These are phyloP conservation scores for Huntiella moniliformis DNA, from an alignment of 2,329 filamentous ascomycete species.

Conservation along the genomic window DNA sequence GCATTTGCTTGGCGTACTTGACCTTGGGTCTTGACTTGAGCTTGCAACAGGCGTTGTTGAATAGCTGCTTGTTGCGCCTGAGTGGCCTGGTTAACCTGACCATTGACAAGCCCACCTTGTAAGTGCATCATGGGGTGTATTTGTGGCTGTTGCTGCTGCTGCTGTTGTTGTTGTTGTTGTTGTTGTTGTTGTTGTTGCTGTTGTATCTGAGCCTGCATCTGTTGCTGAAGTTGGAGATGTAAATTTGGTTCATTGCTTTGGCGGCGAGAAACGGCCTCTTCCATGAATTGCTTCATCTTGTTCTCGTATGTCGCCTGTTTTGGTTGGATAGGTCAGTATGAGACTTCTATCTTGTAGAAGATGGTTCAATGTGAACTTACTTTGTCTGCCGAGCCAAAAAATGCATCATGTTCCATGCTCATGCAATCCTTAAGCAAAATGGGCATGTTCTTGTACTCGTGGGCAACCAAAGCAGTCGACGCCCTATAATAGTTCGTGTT, in stretches of 20 bases:
- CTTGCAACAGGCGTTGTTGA: no score
- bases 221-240: conserved; percentile 13
- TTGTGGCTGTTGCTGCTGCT: conserved; percentile 16
- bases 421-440: conserved; percentile 19
- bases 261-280: conserved; percentile 32
- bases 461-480: not conserved
- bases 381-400: conserved; percentile 27
- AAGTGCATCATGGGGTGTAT: conserved; percentile 20
- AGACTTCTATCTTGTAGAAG: not conserved
- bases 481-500: not conserved
- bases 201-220: conserved; percentile 14
- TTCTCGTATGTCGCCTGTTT: conserved; percentile 32
- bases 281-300: conserved; percentile 25
- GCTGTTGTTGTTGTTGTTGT: conserved; percentile 12
- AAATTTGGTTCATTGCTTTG: conserved; percentile 30
- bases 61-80: no score
- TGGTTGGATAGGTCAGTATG: not conserved
- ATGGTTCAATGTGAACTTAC: conserved; percentile 18
- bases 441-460: not conserved
- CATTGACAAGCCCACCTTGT: conserved; percentile 12
- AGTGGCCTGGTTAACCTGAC: not conserved
- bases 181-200: conserved; percentile 17
- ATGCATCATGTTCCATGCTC: conserved; percentile 29
- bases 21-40: no score
- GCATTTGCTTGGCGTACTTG: no score